Base-by-base conservation (phyloP, 2,329 filamentous ascomycete genomes). In the Epichloe scottii region DNA sequence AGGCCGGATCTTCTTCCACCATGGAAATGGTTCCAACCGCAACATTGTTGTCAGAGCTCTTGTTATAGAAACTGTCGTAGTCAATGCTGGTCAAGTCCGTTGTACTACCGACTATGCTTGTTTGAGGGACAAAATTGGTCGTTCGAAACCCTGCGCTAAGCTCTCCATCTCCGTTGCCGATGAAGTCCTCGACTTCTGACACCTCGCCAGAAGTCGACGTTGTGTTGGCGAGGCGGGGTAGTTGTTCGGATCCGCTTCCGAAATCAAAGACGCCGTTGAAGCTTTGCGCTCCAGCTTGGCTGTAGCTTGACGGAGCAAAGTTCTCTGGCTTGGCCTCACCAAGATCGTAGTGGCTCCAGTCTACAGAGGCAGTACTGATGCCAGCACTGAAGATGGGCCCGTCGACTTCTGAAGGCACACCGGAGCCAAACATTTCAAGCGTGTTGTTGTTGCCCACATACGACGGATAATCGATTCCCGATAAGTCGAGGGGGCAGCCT, bases 141-240 rank as follows among this genome's bases (percentile, higher is more conserved):
- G 71, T 74, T 50, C 73, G 66, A 19, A 70, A 67, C 48, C 73
- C 71, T 51, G 74, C 60, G 26, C 71, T 68, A 54, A 75, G 75
- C 46, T 73, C 70, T 54, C 76, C 75, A 35, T 68, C 68, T 55
- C 72, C 68, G 55, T 72, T 68, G 48, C 67, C 68, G 48, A 74
- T 65, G 53, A 76, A 74, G 56, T 84, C 81, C 54, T 84, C 82
- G 5, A 79, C 79, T 61, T 84, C 81, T 10, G 81, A 84, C 8
- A 84, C 80, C 54, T 85, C 81, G 37, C 81, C 81, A 12, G 81
- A 85, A 8, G 79, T 83, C 10, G 79, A 80, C 1, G 76, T 78
- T 48, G 72, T 72, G 60, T 77, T 71, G 54, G 78, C 76, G 59
- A 83, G 63, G 46, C 75, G 69, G 47, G 74, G 72, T 30, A 75